Percentiles rank a stretch among this genome's conserved stretches.
Evolutionary conservation across 306 rosid species (phyloP).

Genomic region (Medicago arabica): DNA sequence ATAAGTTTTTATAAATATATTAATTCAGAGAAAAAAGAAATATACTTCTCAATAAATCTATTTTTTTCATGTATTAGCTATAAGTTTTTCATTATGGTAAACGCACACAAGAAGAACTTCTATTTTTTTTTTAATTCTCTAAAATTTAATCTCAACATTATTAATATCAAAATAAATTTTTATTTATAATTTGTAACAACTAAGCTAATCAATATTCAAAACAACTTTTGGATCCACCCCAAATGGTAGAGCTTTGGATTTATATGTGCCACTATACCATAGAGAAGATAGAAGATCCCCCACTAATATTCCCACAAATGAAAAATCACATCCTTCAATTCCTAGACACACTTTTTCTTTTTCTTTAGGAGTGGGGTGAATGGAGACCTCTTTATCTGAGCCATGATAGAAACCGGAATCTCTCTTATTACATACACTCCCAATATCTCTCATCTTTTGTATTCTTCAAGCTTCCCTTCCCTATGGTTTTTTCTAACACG

Average conservation of each 20-base stretch:
- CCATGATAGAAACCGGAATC: slow-evolving; percentile 59
- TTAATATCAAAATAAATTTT: too few species aligned
- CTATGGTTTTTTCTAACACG: slow-evolving; percentile 50
- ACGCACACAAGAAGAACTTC: too few species aligned
- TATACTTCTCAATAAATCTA: too few species aligned
- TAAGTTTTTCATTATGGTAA: too few species aligned
- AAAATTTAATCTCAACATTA: too few species aligned
- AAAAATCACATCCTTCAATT: slow-evolving; percentile 47
- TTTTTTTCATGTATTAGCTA: too few species aligned
- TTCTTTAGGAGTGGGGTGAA: slow-evolving; percentile 54
- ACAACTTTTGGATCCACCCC: too few species aligned
- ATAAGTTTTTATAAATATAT: too few species aligned
- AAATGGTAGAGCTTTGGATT: slow-evolving; percentile 39
- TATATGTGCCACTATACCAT: slow-evolving; percentile 30
- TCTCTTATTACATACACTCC: slow-evolving; percentile 40
- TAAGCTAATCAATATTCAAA: too few species aligned
- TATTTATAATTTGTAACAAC: too few species aligned
- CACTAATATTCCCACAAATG: slow-evolving; percentile 45
- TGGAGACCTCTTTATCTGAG: slow-evolving; percentile 56
- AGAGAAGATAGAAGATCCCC: slow-evolving; percentile 55
- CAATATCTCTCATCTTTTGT: slow-evolving; percentile 64
- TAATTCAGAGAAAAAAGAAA: too few species aligned
- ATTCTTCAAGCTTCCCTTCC: slow-evolving; percentile 55
- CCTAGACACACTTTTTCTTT: slow-evolving; percentile 39
- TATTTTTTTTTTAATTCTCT: too few species aligned